Conservation (phyloP, 768 basidiomycete genomes). For the Mycena capillaripes region DNA sequence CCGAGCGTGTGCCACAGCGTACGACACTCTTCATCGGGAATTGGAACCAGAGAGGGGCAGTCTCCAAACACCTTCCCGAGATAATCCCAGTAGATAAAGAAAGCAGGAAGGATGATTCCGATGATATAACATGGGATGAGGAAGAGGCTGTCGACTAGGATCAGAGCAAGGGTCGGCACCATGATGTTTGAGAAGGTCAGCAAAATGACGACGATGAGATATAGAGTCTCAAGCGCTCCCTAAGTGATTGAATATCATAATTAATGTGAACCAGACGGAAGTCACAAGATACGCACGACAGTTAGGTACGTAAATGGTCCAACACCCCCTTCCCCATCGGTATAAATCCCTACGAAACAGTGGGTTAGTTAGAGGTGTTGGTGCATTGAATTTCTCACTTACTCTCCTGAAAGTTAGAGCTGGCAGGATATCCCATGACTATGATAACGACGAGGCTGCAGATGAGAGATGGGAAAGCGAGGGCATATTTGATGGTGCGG, state of each 20-base stretch:
- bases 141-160: neutral
- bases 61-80: neutral
- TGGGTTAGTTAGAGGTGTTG: neutral
- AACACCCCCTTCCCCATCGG: neutral
- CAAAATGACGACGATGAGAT: neutral
- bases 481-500: too few relatives aligned
- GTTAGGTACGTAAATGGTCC: neutral
- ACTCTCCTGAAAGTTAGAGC: neutral
- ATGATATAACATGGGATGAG: constrained; percentile 2
- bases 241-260: neutral
- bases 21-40: too few relatives aligned
- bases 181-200: neutral
- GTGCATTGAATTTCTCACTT: neutral
- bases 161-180: neutral
- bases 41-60: too few relatives aligned
- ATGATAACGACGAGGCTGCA: neutral
- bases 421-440: neutral
- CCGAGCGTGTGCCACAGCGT: too few relatives aligned
- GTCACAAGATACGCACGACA: neutral
- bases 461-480: neutral
- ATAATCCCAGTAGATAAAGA: neutral
- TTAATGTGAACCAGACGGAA: neutral
- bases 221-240: neutral
- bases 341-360: neutral
- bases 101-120: neutral